A percentile compares a stretch with the other conserved stretches of the same genome.
phyloP scores from a whole-genome alignment of 164 flowering plant genomes.

The Nymphaea thermarum region DNA sequence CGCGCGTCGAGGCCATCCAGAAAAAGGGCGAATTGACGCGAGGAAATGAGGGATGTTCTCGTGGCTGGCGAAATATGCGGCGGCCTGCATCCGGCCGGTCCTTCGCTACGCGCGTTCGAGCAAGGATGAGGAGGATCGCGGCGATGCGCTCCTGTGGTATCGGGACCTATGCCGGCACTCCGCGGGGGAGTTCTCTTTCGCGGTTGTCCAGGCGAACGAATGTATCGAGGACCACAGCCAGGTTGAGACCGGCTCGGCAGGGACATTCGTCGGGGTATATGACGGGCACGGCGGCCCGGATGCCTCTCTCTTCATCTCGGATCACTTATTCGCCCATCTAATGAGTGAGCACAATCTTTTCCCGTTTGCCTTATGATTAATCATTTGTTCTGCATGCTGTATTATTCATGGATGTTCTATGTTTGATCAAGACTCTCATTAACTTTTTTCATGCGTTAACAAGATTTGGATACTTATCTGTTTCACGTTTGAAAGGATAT shows the following conservation, averaged over 20 bases:
- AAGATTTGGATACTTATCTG: too few species aligned
- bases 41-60: constrained; percentile 85
- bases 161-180: constrained; percentile 49
- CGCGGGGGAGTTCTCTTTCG: constrained; percentile 59
- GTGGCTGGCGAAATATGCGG: constrained; percentile 40
- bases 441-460: too few species aligned
- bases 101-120: constrained; percentile 56
- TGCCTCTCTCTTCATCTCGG: constrained; percentile 47
- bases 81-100: constrained; percentile 47
- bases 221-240: constrained; percentile 75
- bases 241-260: constrained; percentile 43
- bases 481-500: too few species aligned
- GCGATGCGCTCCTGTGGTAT: constrained; percentile 47
- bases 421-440: too few species aligned
- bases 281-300: constrained; percentile 90
- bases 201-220: constrained; percentile 65
- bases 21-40: neutral
- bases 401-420: too few species aligned
- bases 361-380: neutral
- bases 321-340: constrained; percentile 44
- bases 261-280: constrained; percentile 64
- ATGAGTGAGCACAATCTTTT: constrained; percentile 24
- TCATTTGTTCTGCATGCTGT: too few species aligned
- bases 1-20: too few species aligned
- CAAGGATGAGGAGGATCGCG: constrained; percentile 39